A percentile compares a stretch with the other conserved stretches of the same genome.
Evolutionary conservation across 768 basidiomycete species (phyloP).

Genomic region (Strobilomyces confusus): DNA sequence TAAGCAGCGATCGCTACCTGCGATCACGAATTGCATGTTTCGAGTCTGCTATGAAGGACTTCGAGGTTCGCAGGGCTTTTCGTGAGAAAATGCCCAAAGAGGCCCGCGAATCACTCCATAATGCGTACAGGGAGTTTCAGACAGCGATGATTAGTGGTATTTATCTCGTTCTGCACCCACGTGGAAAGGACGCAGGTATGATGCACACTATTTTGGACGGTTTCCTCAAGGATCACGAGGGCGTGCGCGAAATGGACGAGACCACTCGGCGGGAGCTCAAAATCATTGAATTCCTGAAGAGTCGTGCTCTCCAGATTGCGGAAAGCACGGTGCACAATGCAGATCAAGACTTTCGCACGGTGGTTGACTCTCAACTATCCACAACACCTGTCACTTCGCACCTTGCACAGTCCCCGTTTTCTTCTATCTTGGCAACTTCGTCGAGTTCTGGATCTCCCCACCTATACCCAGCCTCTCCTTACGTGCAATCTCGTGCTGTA

Average conservation of each 20-base stretch:
- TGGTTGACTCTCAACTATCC: slow-evolving; percentile 36
- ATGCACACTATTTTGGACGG: slow-evolving; percentile 81
- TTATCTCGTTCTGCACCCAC: slow-evolving; percentile 76
- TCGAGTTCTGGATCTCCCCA: slow-evolving; percentile 21
- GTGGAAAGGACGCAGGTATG: slow-evolving; percentile 57
- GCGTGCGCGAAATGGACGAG: slow-evolving; percentile 65
- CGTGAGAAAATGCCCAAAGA: slow-evolving; percentile 58
- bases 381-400: slow-evolving; percentile 9
- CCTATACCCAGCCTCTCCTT: slow-evolving; percentile 27
- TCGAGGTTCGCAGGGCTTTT: slow-evolving; percentile 70
- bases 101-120: slow-evolving; percentile 66
- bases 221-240: slow-evolving; percentile 60
- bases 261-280: slow-evolving; percentile 79
- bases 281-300: slow-evolving; percentile 79
- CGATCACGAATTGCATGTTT: slow-evolving; percentile 85
- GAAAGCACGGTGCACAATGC: slow-evolving; percentile 29
- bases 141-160: slow-evolving; percentile 88
- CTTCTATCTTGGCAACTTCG: slow-evolving; percentile 22
- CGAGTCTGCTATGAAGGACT: slow-evolving; percentile 86
- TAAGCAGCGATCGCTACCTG: slow-evolving; percentile 75
- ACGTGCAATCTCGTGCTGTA: slow-evolving; percentile 46
- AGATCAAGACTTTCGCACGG: slow-evolving; percentile 12
- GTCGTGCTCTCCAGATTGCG: slow-evolving; percentile 54
- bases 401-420: slow-evolving; percentile 16
- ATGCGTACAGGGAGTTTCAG: slow-evolving; percentile 84